A percentile compares a stretch with the other conserved stretches of the same genome.
phyloP scores from a whole-genome alignment of 768 basidiomycete genomes.

The Megacollybia marginata region DNA sequence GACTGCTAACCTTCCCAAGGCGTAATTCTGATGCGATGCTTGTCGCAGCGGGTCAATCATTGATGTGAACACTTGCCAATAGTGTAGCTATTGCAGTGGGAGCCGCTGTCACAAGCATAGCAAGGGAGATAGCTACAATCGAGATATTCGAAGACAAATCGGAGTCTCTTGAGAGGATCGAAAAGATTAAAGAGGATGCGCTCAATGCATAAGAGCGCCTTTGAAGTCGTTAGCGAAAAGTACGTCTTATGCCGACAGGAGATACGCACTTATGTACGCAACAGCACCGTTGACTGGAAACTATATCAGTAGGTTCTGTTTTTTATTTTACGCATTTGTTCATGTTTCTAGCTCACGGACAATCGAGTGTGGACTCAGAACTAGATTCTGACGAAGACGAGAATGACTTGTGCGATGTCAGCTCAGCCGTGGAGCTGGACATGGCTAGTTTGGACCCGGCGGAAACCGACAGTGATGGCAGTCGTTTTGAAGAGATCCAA shows the following conservation, averaged over 20 bases:
- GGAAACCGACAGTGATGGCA: constrained; percentile 40
- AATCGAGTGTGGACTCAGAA: constrained; percentile 37
- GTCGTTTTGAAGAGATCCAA: constrained; percentile 68
- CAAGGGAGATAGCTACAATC: no score
- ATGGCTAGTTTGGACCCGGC: constrained; percentile 36
- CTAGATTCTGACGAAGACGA: constrained; percentile 50
- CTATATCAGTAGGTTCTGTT: constrained; percentile 56
- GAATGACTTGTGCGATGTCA: constrained; percentile 66
- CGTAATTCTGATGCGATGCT: no score
- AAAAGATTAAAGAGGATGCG: no score
- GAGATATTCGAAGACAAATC: no score
- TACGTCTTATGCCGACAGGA: constrained; percentile 21
- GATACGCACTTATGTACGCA: constrained; percentile 3
- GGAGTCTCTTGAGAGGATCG: no score
- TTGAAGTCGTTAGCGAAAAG: constrained; percentile 82
- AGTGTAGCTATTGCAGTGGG: no score
- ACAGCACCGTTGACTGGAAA: constrained; percentile 73
- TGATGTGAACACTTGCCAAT: no score
- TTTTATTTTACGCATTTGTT: neutral
- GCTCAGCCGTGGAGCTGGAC: constrained; percentile 78
- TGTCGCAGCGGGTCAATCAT: no score
- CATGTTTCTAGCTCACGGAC: constrained; percentile 41
- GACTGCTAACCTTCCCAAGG: no score
- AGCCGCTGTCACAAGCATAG: no score
- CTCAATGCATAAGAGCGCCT: constrained; percentile 46